Evolutionary conservation across 2,329 filamentous ascomycete genomes (phyloP), one percentile per base, ranked within the genome.

Genomic region (Ceratocystis cacaofunesta): DNA sequence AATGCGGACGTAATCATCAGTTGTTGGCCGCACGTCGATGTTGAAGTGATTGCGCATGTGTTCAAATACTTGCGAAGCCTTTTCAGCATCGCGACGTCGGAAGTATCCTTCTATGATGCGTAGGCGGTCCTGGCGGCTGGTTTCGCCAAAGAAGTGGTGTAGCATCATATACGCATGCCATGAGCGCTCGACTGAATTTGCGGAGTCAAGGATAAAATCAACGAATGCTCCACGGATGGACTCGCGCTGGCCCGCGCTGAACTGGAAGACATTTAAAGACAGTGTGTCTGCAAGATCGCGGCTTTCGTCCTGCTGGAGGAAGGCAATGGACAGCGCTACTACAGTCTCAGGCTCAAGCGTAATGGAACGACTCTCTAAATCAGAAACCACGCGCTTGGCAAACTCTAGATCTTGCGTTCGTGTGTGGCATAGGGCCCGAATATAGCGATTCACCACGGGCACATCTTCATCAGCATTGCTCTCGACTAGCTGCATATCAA

Each of bases 1-100:
- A 68, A 86, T 92, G 43, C 80, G 77, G 2, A 89, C 81, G 72
- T 99, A 99, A 4, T 88, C 88, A 57, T 89, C 85, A 8, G 82
- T 75, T 2, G 80, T 86, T 0, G 94, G 90, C 0, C 87, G 83
- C 25, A 84, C 82, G 1, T 78, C 76, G 2, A 77, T 76, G 66
- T 86, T 83, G 28, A 81, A 79, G 69, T 91, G 86, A 62, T 87
- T 82, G n/a, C 91, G 88, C 92, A 97, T 97, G 73, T 96, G 90
- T 15, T 89, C 89, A 74, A 99, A 96, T 43, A 95, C 85, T 68
- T 91, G 81, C 60, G 85, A 85, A 2, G 89, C 92, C 82, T 96
- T 91, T 71, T 97, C 92, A 12, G 89, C 81, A 10, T 91, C 85
- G 32, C 83, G 80, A 48, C 90, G 86, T 6, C 80, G 76, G 72